A percentile compares a stretch with the other conserved stretches of the same genome.
phyloP scores from a whole-genome alignment of 2,329 filamentous ascomycete genomes.

The Hypoxylon sp. region DNA sequence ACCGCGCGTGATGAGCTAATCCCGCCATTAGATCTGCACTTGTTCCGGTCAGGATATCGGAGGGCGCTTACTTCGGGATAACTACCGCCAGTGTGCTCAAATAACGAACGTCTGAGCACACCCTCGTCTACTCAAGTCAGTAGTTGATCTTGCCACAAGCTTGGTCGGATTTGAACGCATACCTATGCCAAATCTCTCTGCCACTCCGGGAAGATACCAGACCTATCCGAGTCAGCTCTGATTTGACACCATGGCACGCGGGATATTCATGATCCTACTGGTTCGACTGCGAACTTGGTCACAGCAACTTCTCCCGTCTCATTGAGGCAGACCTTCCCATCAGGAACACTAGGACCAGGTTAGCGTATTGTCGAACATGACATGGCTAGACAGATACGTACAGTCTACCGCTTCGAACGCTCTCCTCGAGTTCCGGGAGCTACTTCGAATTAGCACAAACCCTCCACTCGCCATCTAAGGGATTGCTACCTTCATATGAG shows the following conservation, averaged over 20 bases:
- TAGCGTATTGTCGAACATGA: constrained; percentile 2
- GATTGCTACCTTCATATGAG: constrained; percentile 78
- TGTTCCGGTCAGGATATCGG: neutral
- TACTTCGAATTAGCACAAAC: constrained; percentile 40
- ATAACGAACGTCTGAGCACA: constrained; percentile 82
- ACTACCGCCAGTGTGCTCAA: constrained; percentile 94
- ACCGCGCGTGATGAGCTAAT: constrained; percentile 83
- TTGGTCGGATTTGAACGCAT: constrained; percentile 36
- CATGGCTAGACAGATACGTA: constrained; percentile 45
- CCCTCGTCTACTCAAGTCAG: constrained; percentile 72
- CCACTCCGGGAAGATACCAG: constrained; percentile 87
- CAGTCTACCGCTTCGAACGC: constrained; percentile 80
- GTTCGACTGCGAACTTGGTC: constrained; percentile 96
- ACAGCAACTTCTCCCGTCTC: constrained; percentile 86
- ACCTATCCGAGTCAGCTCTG: constrained; percentile 51
- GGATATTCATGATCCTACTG: constrained; percentile 64
- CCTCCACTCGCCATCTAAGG: neutral
- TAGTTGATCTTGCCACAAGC: neutral
- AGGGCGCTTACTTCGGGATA: constrained; percentile 76
- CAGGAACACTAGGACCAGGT: constrained; percentile 59
- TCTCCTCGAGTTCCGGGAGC: constrained; percentile 91
- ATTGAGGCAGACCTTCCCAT: constrained; percentile 92
- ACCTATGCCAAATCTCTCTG: constrained; percentile 91
- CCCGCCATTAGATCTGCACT: constrained; percentile 34
- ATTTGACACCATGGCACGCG: neutral